Conservation (phyloP, 2,329 filamentous ascomycete genomes). For the Xylariales sp. region DNA sequence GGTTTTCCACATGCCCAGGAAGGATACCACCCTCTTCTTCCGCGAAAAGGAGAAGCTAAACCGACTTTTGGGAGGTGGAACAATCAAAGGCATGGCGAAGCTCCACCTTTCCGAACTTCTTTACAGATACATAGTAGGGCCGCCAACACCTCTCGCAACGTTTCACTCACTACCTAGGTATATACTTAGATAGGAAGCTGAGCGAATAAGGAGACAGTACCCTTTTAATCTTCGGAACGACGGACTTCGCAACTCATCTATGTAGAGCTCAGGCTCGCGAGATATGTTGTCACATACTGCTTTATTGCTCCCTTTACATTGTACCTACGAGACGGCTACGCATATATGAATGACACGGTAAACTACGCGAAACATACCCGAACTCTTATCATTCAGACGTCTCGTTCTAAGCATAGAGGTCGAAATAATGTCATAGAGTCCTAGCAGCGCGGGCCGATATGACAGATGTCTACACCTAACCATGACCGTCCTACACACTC, state of each 20-base stretch:
- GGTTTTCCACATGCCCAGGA: neutral
- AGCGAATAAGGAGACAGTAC: neutral
- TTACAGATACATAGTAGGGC: neutral
- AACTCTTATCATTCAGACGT: neutral
- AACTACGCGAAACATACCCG: neutral
- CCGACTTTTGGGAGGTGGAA: too few relatives aligned
- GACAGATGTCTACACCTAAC: neutral
- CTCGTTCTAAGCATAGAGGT: neutral
- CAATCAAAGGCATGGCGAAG: neutral
- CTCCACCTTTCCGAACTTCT: neutral
- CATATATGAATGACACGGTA: neutral
- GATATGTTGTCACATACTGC: neutral
- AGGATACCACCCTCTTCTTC: too few relatives aligned
- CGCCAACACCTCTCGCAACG: constrained; percentile 15
- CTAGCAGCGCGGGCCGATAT: neutral
- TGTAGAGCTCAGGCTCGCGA: neutral
- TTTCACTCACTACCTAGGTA: constrained; percentile 8
- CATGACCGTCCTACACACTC: neutral
- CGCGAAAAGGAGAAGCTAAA: neutral
- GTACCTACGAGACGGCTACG: neutral
- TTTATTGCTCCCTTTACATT: neutral
- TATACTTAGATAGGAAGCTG: neutral
- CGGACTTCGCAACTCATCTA: neutral
- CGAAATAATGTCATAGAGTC: neutral
- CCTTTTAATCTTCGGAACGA: neutral